Conservation (phyloP, 2,329 filamentous ascomycete genomes). For the Curvularia sp. region DNA sequence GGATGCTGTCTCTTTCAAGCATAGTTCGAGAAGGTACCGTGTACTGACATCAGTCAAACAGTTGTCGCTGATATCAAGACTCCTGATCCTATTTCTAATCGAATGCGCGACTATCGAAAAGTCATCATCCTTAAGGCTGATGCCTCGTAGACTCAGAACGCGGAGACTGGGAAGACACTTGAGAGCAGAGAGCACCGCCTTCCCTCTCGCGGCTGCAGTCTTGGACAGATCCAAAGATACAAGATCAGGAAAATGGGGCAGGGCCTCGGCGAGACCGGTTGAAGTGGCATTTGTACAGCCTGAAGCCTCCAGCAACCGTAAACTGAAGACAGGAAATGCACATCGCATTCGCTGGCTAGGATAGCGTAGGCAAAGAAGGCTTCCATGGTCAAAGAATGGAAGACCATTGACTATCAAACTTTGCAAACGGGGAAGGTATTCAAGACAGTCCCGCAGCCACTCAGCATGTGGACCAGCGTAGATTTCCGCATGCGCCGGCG, state of each 20-base stretch:
- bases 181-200: conserved; percentile 57
- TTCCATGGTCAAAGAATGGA: conserved; percentile 68
- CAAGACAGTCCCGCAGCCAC: conserved; percentile 66
- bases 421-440: conserved; percentile 64
- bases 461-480: conserved; percentile 65
- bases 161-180: conserved; percentile 59
- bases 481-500: conserved; percentile 66
- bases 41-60: conserved; percentile 63
- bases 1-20: conserved; percentile 51
- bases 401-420: conserved; percentile 65
- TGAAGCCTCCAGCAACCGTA: conserved; percentile 64
- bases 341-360: conserved; percentile 36
- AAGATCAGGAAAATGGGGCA: conserved; percentile 61
- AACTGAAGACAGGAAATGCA: conserved; percentile 51
- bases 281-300: conserved; percentile 66
- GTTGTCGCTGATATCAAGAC: conserved; percentile 65
- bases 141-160: conserved; percentile 62
- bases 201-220: conserved; percentile 58
- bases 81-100: conserved; percentile 60
- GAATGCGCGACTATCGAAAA: conserved; percentile 60
- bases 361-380: conserved; percentile 59
- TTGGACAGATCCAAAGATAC: conserved; percentile 66
- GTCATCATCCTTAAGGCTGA: conserved; percentile 62
- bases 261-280: conserved; percentile 58
- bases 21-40: conserved; percentile 59